phyloP scores from a whole-genome alignment of 2,329 filamentous ascomycete genomes.

The Neopestalotiopsis sp. region DNA sequence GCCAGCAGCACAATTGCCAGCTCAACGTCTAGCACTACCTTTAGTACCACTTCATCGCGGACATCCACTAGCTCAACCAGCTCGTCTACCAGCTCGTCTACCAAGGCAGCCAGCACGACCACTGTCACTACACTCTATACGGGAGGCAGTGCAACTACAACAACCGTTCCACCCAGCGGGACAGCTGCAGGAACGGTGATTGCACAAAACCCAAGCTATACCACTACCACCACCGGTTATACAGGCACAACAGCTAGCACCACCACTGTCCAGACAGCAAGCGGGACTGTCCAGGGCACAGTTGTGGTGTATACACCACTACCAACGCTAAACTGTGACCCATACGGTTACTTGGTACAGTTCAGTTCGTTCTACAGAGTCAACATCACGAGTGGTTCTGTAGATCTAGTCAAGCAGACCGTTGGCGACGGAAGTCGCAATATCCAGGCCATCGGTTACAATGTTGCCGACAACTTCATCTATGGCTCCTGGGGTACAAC shows the following conservation, averaged over 20 bases:
- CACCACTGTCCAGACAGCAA: conserved; percentile 8
- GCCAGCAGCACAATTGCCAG: background rate
- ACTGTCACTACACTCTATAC: background rate
- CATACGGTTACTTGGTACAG: conserved; percentile 25
- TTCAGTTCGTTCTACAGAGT: conserved; percentile 20
- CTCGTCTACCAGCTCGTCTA: background rate
- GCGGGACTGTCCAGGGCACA: conserved; percentile 7
- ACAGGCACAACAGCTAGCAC: background rate
- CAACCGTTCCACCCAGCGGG: background rate
- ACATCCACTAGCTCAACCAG: background rate
- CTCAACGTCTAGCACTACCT: background rate
- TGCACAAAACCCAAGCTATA: conserved; percentile 6
- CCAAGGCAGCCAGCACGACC: background rate
- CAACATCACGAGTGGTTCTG: conserved; percentile 20
- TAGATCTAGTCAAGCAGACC: conserved; percentile 5
- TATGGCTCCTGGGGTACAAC: conserved; percentile 19
- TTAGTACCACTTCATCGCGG: background rate
- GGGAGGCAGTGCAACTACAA: conserved; percentile 5
- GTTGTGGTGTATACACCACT: conserved; percentile 11
- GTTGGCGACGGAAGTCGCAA: conserved; percentile 15
- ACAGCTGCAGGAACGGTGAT: conserved; percentile 8
- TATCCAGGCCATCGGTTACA: conserved; percentile 26
- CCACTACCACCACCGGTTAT: conserved; percentile 5
- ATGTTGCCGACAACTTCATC: conserved; percentile 25
- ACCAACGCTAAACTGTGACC: conserved; percentile 21